Percentiles rank a stretch among this genome's conserved stretches.
These are phyloP conservation scores for Mucor ambiguus DNA, from an alignment of 371 early-diverging fungal genomes.

Conservation along the genomic window DNA sequence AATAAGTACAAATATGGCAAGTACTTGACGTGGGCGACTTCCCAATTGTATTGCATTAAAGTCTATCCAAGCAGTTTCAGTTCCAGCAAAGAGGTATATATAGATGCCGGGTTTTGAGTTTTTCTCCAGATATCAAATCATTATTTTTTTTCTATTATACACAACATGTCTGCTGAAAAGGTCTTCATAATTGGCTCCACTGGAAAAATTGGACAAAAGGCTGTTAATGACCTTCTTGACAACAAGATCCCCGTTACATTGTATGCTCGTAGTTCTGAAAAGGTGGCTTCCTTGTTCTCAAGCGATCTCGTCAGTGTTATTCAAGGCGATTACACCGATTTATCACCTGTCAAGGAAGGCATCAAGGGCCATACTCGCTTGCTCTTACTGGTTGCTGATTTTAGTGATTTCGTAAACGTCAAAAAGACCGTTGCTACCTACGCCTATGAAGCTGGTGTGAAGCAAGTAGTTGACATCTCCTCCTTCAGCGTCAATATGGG, in stretches of 20 bases:
- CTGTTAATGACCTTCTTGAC: slow-evolving; percentile 18
- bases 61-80: background rate
- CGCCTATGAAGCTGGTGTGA: slow-evolving; percentile 36
- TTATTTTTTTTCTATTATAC: background rate
- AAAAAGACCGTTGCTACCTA: slow-evolving; percentile 17
- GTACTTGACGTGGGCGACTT: background rate
- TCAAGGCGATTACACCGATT: slow-evolving; percentile 31
- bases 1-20: background rate
- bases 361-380: slow-evolving; percentile 36
- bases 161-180: slow-evolving; percentile 6
- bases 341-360: slow-evolving; percentile 20
- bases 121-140: background rate
- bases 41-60: background rate
- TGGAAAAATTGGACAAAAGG: slow-evolving; percentile 27
- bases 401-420: background rate
- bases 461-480: slow-evolving; percentile 41
- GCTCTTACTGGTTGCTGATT: slow-evolving; percentile 24
- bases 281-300: slow-evolving; percentile 14
- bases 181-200: slow-evolving; percentile 39
- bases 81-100: background rate
- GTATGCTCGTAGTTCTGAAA: slow-evolving; percentile 24
- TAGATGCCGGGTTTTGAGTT: background rate
- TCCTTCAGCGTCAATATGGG: slow-evolving; percentile 17
- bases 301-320: slow-evolving; percentile 9
- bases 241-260: slow-evolving; percentile 19